Base-by-base conservation (phyloP, 441 rosid species). In the Euphorbia schlechtendalii region DNA sequence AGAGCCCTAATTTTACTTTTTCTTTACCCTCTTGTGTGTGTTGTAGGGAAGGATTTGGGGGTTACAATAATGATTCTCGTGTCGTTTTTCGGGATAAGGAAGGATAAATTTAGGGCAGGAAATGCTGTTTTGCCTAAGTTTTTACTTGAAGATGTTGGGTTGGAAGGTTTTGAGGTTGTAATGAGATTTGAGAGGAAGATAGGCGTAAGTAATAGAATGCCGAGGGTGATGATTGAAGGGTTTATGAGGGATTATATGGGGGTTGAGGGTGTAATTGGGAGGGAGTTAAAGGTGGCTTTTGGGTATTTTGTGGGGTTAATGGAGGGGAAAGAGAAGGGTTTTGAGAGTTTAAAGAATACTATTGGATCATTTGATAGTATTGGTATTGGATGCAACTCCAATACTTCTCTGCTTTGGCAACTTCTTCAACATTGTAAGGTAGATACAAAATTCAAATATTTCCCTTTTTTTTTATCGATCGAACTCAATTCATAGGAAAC, bases 51-150 rank as follows among this genome's bases (percentile, higher is more conserved):
- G 2, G 81, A 76, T 56, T 30, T 61, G 24, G 80, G 79, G 9
- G 15, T 87, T 36, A 80, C 74, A 73, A 22, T 75, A 5, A 80
- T 89, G 90, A 83, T 78, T 36, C 71, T 89, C 59, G 21, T 84
- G 17, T 78, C 78, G 71, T 86, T 90, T 71, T 56, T 73, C 4
- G 86, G 94, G 22, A 18, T 86, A 12, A 74, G 22, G 28, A 74
- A 70, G 56, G 72, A 75, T 30, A 74, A 62, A 4, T 80, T 81
- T 20, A 67, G 75, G 24, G 70, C 60, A 0, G 83, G 91, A 38
- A 77, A 65, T 25, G 63, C 81, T 4, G 82, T 89, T 61, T 55
- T 87, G 70, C 90, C 91, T 28, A 89, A 87, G 81, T 82, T 70
- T 45, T 83, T 84, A 38, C 66, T 89, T 1, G 86, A 81, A 73